Evolutionary conservation across 106 monocot species (phyloP), one percentile per base, ranked within the genome.

Genomic region (Acorus gramineus): DNA sequence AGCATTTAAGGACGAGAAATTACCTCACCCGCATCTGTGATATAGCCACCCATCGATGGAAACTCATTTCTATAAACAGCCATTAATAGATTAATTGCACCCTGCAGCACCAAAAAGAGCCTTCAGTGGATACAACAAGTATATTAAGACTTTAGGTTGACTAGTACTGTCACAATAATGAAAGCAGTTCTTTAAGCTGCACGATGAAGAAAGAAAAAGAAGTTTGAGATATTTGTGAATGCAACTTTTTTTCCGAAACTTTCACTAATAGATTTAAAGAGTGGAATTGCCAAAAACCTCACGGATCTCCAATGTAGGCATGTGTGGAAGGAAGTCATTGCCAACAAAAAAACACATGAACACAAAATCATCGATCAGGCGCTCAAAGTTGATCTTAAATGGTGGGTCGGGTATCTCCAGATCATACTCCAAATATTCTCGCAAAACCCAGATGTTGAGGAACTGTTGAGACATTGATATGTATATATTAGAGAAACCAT

Each of bases 271-370:
- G 28, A 28, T 28, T 28, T 28, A 28, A 28, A 28, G 28, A 28
- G 0, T 28, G 28, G 28, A 28, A 28, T 28, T 28, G 28, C 28
- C 45, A 74, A 64, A 53, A 75, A 98, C 96, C 96, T 98, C 96
- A 49, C 85, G 87, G 49, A 98, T 98, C 64, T 98, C 96, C 68
- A 98, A 79, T 57, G 96, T 85, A 2, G 96, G 96, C 91, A 98
- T 88, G 59, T 98, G 96, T 2, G 96, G 96, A 0, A 98, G 85
- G 75, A 98, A 98, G 58, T 98, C 96, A 75, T 98, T 98, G 59
- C 96, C 96, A 63, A 91, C 91, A 78, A 98, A 91, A 71, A 98
- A 91, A 57, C 96, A 91, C 61, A 98, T 60, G 66, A 98, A 98
- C 3, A 98, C 87, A 64, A 98, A 98, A 68, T 98, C 96, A 73